Evolutionary conservation across 352 stramenopile genomes (phyloP).

Genomic region (Globisporangium ultimum): DNA sequence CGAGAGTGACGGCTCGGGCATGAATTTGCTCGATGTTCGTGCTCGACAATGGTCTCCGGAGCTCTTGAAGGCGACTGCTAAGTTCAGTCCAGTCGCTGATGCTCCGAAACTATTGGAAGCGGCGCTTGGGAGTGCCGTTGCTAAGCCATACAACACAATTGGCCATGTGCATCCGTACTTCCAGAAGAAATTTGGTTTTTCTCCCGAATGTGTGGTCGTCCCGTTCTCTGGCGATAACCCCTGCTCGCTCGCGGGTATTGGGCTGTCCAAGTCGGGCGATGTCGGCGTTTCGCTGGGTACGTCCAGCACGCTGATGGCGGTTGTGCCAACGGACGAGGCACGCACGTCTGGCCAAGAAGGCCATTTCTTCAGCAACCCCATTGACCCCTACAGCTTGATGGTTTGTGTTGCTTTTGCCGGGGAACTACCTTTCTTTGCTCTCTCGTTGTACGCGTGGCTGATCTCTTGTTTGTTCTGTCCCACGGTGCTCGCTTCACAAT

Average conservation of each 20-base stretch:
- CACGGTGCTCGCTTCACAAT: not conserved
- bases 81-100: slow-evolving; percentile 13
- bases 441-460: not conserved
- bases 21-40: slow-evolving; percentile 80
- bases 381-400: slow-evolving; percentile 68
- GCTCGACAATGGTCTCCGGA: slow-evolving; percentile 50
- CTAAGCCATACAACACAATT: slow-evolving; percentile 36
- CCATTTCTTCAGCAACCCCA: slow-evolving; percentile 81
- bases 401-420: slow-evolving; percentile 8
- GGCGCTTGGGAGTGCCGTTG: slow-evolving; percentile 37
- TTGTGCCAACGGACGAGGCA: slow-evolving; percentile 38
- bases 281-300: slow-evolving; percentile 63
- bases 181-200: slow-evolving; percentile 61
- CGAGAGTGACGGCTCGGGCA: slow-evolving; percentile 74
- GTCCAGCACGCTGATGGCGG: slow-evolving; percentile 60
- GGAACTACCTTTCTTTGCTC: not conserved
- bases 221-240: slow-evolving; percentile 84
- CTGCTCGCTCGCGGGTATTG: slow-evolving; percentile 66
- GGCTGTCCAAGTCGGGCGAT: slow-evolving; percentile 48
- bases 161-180: slow-evolving; percentile 62
- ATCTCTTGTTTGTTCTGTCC: not conserved
- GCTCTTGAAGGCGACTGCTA: slow-evolving; percentile 36
- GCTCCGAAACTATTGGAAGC: slow-evolving; percentile 15
- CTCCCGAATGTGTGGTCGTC: slow-evolving; percentile 51
- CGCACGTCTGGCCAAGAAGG: slow-evolving; percentile 58